Evolutionary conservation across 2,329 filamentous ascomycete species (phyloP).

Genomic region (Colletotrichum sojae): DNA sequence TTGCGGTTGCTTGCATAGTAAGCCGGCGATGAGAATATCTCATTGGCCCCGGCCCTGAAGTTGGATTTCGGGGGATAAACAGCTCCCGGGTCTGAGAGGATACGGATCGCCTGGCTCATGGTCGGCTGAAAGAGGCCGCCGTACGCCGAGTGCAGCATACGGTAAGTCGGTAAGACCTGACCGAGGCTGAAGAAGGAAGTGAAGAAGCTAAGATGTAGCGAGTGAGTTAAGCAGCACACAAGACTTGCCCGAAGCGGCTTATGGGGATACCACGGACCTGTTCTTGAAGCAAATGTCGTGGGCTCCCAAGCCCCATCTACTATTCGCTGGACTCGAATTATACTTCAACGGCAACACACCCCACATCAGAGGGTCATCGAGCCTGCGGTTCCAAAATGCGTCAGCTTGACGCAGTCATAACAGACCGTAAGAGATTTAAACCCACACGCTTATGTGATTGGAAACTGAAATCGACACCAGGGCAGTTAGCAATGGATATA

Average conservation of each 20-base stretch:
- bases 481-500: constrained; percentile 18
- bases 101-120: constrained; percentile 85
- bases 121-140: constrained; percentile 94
- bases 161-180: constrained; percentile 92
- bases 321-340: constrained; percentile 78
- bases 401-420: constrained; percentile 36
- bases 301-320: constrained; percentile 91
- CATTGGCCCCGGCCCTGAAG: constrained; percentile 70
- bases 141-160: constrained; percentile 80
- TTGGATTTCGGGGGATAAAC: constrained; percentile 22
- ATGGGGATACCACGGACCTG: constrained; percentile 63
- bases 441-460: constrained; percentile 91
- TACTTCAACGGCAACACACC: constrained; percentile 85
- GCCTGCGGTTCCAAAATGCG: constrained; percentile 62
- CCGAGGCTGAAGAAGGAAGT: constrained; percentile 89
- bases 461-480: constrained; percentile 71
- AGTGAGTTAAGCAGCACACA: constrained; percentile 36
- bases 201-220: constrained; percentile 64
- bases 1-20: constrained; percentile 78
- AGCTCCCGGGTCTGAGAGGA: constrained; percentile 74
- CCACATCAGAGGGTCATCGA: constrained; percentile 97
- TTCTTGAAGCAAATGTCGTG: constrained; percentile 97
- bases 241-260: background rate
- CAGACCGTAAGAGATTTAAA: constrained; percentile 46
- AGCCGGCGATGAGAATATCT: constrained; percentile 79